These are phyloP conservation scores for Ceratocystis colombiana DNA, from an alignment of 2,329 filamentous ascomycete species.

Conservation along the genomic window DNA sequence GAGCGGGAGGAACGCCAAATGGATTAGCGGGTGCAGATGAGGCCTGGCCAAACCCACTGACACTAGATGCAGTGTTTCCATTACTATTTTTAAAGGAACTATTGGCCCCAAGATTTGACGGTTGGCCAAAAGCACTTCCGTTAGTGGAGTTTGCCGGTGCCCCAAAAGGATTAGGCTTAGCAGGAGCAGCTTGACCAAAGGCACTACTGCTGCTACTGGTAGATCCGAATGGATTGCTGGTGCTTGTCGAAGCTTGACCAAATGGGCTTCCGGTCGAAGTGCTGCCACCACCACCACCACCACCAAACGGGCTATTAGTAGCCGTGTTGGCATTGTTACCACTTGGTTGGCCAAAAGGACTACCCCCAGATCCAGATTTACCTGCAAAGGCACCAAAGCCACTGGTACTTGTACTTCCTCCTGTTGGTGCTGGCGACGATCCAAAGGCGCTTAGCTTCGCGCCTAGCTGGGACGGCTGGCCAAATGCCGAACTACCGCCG, in stretches of 20 bases:
- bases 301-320: conserved; percentile 14
- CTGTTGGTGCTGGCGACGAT: conserved; percentile 22
- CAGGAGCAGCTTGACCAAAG: conserved; percentile 29
- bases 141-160: conserved; percentile 27
- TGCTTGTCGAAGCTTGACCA: conserved; percentile 26
- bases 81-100: conserved; percentile 21
- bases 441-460: conserved; percentile 26
- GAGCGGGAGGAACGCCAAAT: conserved; percentile 20
- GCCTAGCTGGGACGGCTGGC: conserved; percentile 20
- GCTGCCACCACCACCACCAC: background rate
- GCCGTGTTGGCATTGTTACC: background rate
- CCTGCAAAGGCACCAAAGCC: conserved; percentile 33
- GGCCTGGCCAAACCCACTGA: conserved; percentile 21
- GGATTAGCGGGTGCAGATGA: conserved; percentile 16
- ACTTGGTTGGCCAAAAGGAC: conserved; percentile 18
- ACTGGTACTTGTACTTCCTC: background rate
- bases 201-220: conserved; percentile 20
- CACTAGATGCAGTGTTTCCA: conserved; percentile 9
- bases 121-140: conserved; percentile 25
- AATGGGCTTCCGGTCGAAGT: conserved; percentile 25
- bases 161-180: conserved; percentile 29
- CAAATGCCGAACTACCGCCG: conserved; percentile 30
- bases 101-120: conserved; percentile 15
- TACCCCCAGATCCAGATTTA: conserved; percentile 22
- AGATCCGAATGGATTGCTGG: conserved; percentile 14